Conservation (phyloP, 2,329 filamentous ascomycete genomes). For the Alternaria postmessia region DNA sequence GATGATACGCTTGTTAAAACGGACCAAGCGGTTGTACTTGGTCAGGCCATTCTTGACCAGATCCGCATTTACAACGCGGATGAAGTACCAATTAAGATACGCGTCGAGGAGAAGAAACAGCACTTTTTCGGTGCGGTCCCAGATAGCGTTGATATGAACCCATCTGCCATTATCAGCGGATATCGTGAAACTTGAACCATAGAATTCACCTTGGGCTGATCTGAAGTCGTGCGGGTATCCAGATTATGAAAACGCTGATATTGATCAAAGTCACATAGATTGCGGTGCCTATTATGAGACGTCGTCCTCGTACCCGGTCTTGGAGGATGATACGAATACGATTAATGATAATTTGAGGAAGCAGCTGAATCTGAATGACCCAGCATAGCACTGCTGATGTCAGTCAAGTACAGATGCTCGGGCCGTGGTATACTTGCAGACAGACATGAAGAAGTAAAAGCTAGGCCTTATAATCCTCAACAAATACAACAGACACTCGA, state of each 20-base stretch:
- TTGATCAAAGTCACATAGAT: conserved; percentile 35
- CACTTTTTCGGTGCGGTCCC: conserved; percentile 39
- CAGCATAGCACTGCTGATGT: conserved; percentile 29
- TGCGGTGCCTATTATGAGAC: conserved; percentile 26
- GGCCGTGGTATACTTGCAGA: conserved; percentile 24
- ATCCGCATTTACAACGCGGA: conserved; percentile 33
- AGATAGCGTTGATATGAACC: conserved; percentile 35
- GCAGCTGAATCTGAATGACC: conserved; percentile 39
- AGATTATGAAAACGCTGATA: conserved; percentile 41
- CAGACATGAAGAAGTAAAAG: conserved; percentile 43
- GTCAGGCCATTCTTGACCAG: conserved; percentile 36
- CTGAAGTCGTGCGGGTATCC: conserved; percentile 40
- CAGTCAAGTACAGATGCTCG: not conserved
- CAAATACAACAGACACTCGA: conserved; percentile 49
- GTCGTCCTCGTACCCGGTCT: conserved; percentile 22
- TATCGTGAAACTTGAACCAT: not conserved
- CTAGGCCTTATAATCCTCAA: conserved; percentile 41
- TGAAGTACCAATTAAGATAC: conserved; percentile 38
- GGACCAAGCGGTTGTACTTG: conserved; percentile 38
- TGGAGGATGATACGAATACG: conserved; percentile 37
- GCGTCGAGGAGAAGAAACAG: conserved; percentile 35
- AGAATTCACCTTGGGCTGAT: conserved; percentile 24
- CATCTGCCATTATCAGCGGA: conserved; percentile 13
- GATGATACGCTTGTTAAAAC: conserved; percentile 39
- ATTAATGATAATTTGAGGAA: conserved; percentile 44